Conservation (phyloP, 768 basidiomycete species). For the Galerina sulciceps region DNA sequence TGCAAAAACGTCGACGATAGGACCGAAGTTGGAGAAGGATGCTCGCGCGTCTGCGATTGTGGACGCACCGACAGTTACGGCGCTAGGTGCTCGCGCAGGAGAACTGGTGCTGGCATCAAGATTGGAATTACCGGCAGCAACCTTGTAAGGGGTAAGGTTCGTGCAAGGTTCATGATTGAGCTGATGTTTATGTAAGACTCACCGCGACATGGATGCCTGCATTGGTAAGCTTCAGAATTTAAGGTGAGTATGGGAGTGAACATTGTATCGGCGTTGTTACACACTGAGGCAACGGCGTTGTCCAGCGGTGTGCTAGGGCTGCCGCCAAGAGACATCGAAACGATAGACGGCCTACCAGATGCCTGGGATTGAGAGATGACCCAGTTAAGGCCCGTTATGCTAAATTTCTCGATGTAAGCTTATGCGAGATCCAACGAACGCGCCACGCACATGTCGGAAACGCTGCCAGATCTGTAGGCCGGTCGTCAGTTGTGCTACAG, state of each 20-base stretch:
- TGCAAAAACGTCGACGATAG: constrained; percentile 38
- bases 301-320: constrained; percentile 29
- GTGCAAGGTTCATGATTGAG: no score
- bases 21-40: constrained; percentile 39
- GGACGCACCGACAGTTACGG: constrained; percentile 38
- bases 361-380: constrained; percentile 22
- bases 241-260: not conserved
- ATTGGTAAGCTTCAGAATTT: constrained; percentile 22
- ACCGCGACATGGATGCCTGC: constrained; percentile 31
- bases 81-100: constrained; percentile 34
- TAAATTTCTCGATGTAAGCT: constrained; percentile 1
- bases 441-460: constrained; percentile 6
- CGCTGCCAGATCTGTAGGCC: constrained; percentile 12
- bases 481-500: no score
- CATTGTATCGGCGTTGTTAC: not conserved
- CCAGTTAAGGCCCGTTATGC: constrained; percentile 36
- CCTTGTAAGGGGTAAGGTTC: not conserved
- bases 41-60: constrained; percentile 33
- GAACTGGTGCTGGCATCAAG: constrained; percentile 28
- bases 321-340: constrained; percentile 43
- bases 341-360: constrained; percentile 33
- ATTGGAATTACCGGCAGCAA: constrained; percentile 34
- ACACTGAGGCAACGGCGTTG: constrained; percentile 30
- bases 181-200: not conserved
- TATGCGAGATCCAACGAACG: not conserved